Percentiles rank a stretch among this genome's conserved stretches.
phyloP scores from a whole-genome alignment of 371 early-diverging fungal species.

The Mortierella sp. region DNA sequence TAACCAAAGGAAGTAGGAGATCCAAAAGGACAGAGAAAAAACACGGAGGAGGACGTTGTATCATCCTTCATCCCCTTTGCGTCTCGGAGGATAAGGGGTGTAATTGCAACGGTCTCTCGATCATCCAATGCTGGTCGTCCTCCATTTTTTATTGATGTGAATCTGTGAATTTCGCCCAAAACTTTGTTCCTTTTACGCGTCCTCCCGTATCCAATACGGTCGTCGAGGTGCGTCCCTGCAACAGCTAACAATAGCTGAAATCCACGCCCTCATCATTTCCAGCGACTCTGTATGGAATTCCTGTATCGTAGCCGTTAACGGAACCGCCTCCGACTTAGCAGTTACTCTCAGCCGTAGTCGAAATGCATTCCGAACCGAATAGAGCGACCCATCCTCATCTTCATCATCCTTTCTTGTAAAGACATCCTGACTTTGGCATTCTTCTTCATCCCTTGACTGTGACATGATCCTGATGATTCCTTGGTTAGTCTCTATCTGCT shows the following conservation, averaged over 20 bases:
- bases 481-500: conserved; percentile 8
- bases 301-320: neutral
- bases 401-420: neutral
- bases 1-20: no score
- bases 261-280: conserved; percentile 23
- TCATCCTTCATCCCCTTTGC: no score
- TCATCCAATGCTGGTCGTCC: no score
- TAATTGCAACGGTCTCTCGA: no score
- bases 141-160: no score
- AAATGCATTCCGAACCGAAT: conserved; percentile 22
- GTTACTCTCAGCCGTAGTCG: conserved; percentile 12
- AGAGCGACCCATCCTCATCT: conserved; percentile 7
- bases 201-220: no score
- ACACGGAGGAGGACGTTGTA: no score
- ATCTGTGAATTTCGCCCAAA: no score
- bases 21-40: no score
- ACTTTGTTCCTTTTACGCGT: no score
- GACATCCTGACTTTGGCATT: neutral
- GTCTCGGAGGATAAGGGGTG: no score
- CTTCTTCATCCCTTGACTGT: neutral
- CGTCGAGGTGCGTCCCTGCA: no score
- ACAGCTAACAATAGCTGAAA: conserved; percentile 13
- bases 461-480: conserved; percentile 9
- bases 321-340: neutral
- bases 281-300: conserved; percentile 26